Conservation (phyloP, 2,329 filamentous ascomycete genomes). For the Alternaria panax region DNA sequence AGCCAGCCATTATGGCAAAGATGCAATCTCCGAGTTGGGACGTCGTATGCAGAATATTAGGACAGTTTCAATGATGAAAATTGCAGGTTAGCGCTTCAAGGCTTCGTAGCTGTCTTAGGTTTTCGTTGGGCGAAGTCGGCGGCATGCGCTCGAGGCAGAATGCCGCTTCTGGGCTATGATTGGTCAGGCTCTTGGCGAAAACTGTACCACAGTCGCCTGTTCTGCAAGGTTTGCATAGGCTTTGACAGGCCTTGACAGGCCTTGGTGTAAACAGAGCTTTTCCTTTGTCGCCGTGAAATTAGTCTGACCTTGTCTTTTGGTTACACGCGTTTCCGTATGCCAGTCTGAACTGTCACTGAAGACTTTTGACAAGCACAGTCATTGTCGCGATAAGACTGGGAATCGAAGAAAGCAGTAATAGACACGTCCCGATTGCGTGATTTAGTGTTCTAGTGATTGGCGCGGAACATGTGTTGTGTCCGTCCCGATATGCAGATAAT, state of each 20-base stretch:
- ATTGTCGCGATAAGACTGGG: neutral
- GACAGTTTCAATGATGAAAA: neutral
- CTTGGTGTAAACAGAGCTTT: slow-evolving; percentile 18
- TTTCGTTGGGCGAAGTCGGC: slow-evolving; percentile 39
- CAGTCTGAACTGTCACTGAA: neutral
- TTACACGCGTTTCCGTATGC: neutral
- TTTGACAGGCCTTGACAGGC: slow-evolving; percentile 27
- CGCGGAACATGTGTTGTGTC: slow-evolving; percentile 23
- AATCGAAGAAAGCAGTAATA: neutral
- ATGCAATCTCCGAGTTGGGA: neutral
- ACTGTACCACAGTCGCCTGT: slow-evolving; percentile 32
- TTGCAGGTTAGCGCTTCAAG: slow-evolving; percentile 25
- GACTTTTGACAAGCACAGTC: neutral
- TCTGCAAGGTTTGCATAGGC: slow-evolving; percentile 33
- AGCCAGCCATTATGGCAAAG: neutral
- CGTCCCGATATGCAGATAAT: slow-evolving; percentile 37
- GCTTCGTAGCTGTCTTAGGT: slow-evolving; percentile 16
- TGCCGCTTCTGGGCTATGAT: slow-evolving; percentile 34
- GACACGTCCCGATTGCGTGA: slow-evolving; percentile 2
- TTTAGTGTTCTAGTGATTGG: slow-evolving; percentile 22
- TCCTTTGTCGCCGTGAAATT: slow-evolving; percentile 8
- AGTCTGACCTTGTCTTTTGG: neutral
- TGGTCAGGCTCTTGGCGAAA: slow-evolving; percentile 27
- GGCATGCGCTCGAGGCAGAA: slow-evolving; percentile 31
- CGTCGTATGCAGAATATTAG: slow-evolving; percentile 2